Base-by-base conservation (phyloP, 140 eudicot genomes). In the Stevia rebaudiana region DNA sequence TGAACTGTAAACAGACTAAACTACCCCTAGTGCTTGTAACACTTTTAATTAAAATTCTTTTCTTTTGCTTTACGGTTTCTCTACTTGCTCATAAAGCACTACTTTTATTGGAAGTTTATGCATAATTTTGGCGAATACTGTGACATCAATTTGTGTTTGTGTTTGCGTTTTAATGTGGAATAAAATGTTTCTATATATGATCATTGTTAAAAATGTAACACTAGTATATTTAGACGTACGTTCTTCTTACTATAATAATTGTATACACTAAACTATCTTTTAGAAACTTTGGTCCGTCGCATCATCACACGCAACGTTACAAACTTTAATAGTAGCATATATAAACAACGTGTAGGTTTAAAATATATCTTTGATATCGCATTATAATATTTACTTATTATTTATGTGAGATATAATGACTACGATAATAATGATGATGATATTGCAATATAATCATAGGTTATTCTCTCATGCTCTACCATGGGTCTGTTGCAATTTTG, bases 11-110 rank as follows among this genome's bases (percentile, higher is more conserved):
- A 55, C 48, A 73, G 53, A 75, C 84, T 5, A 51, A 65, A 75
- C 1, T 72, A 36, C 33, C 81, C 80, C 65, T 54, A 25, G 54
- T 67, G 69, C 48, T 42, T 31, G 68, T 63, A 59, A 73, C 24
- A 61, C 22, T 70, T 72, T 70, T 77, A n/a, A n/a, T 28, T 65
- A 50, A 2, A 0, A 31, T 71, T 57, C 62, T 67, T 74, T 48
- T 59, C 79, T 74, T 68, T 73, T 75, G 73, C 84, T 72, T 61
- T 65, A 67, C 79, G 76, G 72, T 67, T 69, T 72, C 74, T 66
- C 68, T 71, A 56, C 80, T 78, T 50, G 70, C 73, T 73, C 79
- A 44, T 22, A 40, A 61, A 72, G 80, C 53, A 53, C 74, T 78
- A 60, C 55, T 74, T 72, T 78, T 33, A 8, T 33, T 59, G 73